Base-by-base conservation (phyloP, 2,329 filamentous ascomycete species). In the Pleoardoris graminearum region DNA sequence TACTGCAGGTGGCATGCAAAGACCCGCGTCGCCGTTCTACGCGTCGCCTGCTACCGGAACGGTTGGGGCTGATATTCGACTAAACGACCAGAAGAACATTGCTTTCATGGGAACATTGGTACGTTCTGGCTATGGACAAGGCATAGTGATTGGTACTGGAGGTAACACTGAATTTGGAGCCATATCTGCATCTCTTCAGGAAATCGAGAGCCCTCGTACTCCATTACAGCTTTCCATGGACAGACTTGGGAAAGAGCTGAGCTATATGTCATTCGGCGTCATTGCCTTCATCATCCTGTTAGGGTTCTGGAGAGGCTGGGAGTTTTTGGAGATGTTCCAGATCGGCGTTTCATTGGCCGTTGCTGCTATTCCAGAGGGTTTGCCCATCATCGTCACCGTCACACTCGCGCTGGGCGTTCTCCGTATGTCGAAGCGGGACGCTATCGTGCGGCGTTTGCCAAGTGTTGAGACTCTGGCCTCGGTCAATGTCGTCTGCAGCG, bases 401-500 rank as follows among this genome's bases (percentile, higher is more conserved):
- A 99, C 94, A 0, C 80, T 99, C 50, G 94, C 94, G 33, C 81
- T 99, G 12, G 95, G 94, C 12, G 95, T 99, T 7, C 85, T 99
- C 67, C 87, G 94, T 52, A 99, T 99, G 94, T 95, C 94, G 55
- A 91, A 87, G 68, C 86, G 93, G 64, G 90, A 96, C 70, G 94
- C 94, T 7, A 99, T 99, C 71, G 93, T 99, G 54, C 88, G 94
- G 61, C 88, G 90, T 68, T 88, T 99, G 76, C 95, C 95, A 19
- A 97, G 94, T 73, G 95, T 99, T 7, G 94, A 99, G 73, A 99
- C 94, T 0, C 78, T 99, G 4, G 95, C 95, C 7, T 97, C 92
- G n/a, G 94, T 99, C 53, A 99, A 97, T 66, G 92, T 99, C n/a
- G 91, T 99, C 6, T 99, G 95, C 77, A 97, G 91, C 62, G 94